Conservation (phyloP, 169 alveolate genomes). For the Plasmodium gallinaceum region DNA sequence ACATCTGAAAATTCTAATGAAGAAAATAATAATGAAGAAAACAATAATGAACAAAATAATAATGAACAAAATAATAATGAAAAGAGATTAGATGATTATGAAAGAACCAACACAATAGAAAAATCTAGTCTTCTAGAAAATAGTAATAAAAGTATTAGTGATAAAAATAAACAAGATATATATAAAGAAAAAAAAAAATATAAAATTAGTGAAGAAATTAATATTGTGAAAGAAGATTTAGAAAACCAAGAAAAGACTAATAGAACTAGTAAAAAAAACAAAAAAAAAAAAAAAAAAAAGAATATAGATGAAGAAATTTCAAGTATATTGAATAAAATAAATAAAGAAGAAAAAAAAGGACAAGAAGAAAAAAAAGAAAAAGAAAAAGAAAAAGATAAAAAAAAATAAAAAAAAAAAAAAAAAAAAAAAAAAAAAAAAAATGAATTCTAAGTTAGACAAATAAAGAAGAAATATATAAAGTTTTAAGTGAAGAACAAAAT, state of each 20-base stretch:
- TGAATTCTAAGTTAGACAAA: too few relatives aligned
- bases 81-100: neutral
- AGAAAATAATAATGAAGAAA: neutral
- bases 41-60: neutral
- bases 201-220: neutral
- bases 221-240: neutral
- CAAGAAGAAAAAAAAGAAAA: neutral
- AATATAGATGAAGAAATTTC: constrained; percentile 33
- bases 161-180: neutral
- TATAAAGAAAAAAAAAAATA: neutral
- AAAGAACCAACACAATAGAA: neutral
- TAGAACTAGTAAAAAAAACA: neutral
- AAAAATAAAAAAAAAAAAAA: neutral
- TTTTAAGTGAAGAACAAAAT: too few relatives aligned
- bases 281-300: constrained; percentile 17
- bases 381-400: neutral
- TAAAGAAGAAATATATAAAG: too few relatives aligned
- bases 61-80: neutral
- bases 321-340: constrained; percentile 13
- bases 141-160: neutral
- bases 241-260: neutral
- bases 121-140: neutral
- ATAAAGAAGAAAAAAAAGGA: neutral
- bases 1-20: neutral
- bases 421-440: too few relatives aligned